phyloP scores from a whole-genome alignment of 805 yeast genomes.

The Saccharomyces kudriavzevii region DNA sequence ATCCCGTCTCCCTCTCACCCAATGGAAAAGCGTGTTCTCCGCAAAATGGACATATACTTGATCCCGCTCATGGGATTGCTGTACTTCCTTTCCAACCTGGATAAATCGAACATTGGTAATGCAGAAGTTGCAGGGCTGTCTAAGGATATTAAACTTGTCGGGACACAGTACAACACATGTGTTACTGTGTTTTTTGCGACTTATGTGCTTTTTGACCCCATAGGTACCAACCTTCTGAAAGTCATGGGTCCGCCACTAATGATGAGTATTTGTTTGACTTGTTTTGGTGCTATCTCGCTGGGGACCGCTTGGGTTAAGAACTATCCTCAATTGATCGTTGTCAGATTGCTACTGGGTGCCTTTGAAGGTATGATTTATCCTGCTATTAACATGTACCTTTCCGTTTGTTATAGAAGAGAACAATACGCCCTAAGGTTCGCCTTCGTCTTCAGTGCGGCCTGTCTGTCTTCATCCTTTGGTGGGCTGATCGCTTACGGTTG shows the following conservation, averaged over 20 bases:
- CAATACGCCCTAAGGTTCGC: slow-evolving; percentile 44
- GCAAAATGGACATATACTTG: slow-evolving; percentile 36
- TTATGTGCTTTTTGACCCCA: slow-evolving; percentile 33
- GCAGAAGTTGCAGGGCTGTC: slow-evolving; percentile 48
- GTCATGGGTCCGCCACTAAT: slow-evolving; percentile 33
- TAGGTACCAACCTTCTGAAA: slow-evolving; percentile 34
- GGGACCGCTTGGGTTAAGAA: slow-evolving; percentile 36
- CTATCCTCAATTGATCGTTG: slow-evolving; percentile 38
- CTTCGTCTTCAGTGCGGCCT: slow-evolving; percentile 44
- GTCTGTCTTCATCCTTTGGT: slow-evolving; percentile 49
- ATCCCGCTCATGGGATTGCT: slow-evolving; percentile 37
- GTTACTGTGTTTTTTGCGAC: slow-evolving; percentile 42
- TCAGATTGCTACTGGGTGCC: slow-evolving; percentile 43
- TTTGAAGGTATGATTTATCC: slow-evolving; percentile 48
- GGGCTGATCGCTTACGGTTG: slow-evolving; percentile 47
- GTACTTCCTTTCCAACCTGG: slow-evolving; percentile 42
- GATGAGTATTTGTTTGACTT: slow-evolving; percentile 28
- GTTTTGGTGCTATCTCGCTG: slow-evolving; percentile 36
- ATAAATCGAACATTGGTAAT: slow-evolving; percentile 52
- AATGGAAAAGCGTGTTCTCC: slow-evolving; percentile 30
- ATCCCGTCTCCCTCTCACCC: slow-evolving; percentile 24
- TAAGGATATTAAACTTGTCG: slow-evolving; percentile 33
- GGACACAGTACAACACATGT: slow-evolving; percentile 36
- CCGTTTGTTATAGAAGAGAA: slow-evolving; percentile 40
- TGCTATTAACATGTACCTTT: slow-evolving; percentile 39